Percentiles rank a stretch among this genome's conserved stretches.
These are phyloP conservation scores for Colletotrichum spaethianum DNA, from an alignment of 2,329 filamentous ascomycete species.

Conservation along the genomic window DNA sequence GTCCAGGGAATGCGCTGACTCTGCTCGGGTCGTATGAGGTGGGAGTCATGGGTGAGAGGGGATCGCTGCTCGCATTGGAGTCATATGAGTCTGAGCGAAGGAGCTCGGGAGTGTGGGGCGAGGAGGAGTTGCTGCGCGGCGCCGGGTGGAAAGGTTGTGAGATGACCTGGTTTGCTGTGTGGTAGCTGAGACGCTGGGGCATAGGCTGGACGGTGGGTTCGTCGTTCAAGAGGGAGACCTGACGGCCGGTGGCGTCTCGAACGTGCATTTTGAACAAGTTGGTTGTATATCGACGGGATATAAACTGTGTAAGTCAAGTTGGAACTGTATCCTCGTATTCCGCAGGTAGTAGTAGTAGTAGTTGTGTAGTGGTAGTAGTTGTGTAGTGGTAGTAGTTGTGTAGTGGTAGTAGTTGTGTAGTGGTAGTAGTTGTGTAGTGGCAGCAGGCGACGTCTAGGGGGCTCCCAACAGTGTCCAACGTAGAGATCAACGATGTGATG, in stretches of 20 bases:
- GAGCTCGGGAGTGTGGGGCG: conserved; percentile 70
- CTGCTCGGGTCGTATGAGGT: conserved; percentile 60
- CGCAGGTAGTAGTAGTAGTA: not conserved
- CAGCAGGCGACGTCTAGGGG: not conserved
- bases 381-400: not conserved
- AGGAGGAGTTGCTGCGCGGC: conserved; percentile 59
- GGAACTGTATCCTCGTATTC: not conserved
- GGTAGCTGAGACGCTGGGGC: conserved; percentile 49
- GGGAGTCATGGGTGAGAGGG: conserved; percentile 70
- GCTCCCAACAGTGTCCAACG: not conserved
- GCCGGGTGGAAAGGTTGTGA: conserved; percentile 52
- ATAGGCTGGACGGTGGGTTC: conserved; percentile 49
- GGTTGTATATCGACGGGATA: not conserved
- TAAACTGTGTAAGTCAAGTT: not conserved
- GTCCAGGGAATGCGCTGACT: conserved; percentile 49
- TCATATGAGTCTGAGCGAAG: conserved; percentile 74
- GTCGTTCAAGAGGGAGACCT: conserved; percentile 73
- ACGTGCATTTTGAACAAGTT: conserved; percentile 61
- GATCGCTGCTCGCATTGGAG: conserved; percentile 68
- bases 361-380: not conserved
- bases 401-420: not conserved
- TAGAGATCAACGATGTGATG: not conserved
- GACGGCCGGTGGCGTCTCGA: conserved; percentile 69
- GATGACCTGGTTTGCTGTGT: conserved; percentile 51
- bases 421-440: not conserved